Conservation (phyloP, 1,284 basidiomycete species). For the Ceratobasidium sp. region DNA sequence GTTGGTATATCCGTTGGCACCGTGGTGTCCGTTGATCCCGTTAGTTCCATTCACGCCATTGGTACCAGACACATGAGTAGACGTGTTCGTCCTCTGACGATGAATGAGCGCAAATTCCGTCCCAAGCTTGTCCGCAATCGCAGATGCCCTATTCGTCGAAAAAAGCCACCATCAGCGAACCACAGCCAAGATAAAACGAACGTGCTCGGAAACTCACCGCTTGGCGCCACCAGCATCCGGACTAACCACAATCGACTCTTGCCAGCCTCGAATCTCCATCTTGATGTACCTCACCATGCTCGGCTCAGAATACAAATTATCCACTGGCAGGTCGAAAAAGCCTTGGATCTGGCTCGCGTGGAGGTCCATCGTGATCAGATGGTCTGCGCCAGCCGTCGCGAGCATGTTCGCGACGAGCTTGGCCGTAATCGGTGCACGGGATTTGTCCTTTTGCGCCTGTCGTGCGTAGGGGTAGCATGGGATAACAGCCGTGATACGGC, state of each 20-base stretch:
- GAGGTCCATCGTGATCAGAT: slow-evolving; percentile 98
- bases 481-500: slow-evolving; percentile 97
- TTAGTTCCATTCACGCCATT: not conserved
- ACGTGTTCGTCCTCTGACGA: slow-evolving; percentile 78
- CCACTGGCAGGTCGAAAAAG: slow-evolving; percentile 99
- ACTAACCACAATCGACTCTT: slow-evolving; percentile 90
- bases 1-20: slow-evolving; percentile 23
- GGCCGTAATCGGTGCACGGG: slow-evolving; percentile 95
- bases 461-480: slow-evolving; percentile 97
- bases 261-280: slow-evolving; percentile 84
- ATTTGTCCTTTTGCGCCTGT: slow-evolving; percentile 99
- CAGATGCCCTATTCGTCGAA: slow-evolving; percentile 75
- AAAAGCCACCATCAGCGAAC: slow-evolving; percentile 24
- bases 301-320: slow-evolving; percentile 93
- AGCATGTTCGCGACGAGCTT: slow-evolving; percentile 99
- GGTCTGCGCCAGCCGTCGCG: slow-evolving; percentile 94
- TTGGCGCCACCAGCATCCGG: slow-evolving; percentile 99
- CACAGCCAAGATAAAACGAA: not conserved
- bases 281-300: slow-evolving; percentile 92
- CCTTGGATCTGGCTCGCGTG: slow-evolving; percentile 99
- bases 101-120: slow-evolving; percentile 98
- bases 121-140: slow-evolving; percentile 93
- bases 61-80: not conserved
- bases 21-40: not conserved
- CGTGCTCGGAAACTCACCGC: slow-evolving; percentile 75